Evolutionary conservation across 768 basidiomycete species (phyloP).

Genomic region (Peribolospora kevripleyi): DNA sequence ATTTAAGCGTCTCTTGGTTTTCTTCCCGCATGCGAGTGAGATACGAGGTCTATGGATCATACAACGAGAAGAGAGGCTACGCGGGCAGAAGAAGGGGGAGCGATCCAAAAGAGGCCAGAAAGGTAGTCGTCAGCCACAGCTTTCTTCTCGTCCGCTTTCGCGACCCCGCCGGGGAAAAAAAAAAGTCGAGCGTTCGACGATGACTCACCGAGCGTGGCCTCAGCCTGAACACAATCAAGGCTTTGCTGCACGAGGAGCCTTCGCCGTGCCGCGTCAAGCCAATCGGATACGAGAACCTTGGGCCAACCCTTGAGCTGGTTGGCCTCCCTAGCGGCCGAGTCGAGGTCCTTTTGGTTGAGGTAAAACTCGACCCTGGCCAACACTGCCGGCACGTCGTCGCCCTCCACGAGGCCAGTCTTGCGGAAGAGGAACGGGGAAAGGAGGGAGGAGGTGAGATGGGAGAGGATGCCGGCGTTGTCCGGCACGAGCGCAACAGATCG

Average conservation of each 20-base stretch:
- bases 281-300: slow-evolving; percentile 42
- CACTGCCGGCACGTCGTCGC: slow-evolving; percentile 63
- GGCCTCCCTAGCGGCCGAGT: slow-evolving; percentile 60
- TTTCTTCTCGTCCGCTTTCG: no score
- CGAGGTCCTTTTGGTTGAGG: slow-evolving; percentile 77
- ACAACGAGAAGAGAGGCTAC: no score
- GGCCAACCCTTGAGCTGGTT: slow-evolving; percentile 52
- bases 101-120: no score
- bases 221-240: slow-evolving; percentile 61
- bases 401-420: slow-evolving; percentile 48
- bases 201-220: slow-evolving; percentile 42
- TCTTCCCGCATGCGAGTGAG: no score
- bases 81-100: no score
- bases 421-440: slow-evolving; percentile 56
- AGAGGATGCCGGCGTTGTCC: slow-evolving; percentile 66
- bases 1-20: no score
- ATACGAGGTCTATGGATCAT: no score
- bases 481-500: slow-evolving; percentile 79
- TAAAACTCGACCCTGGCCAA: slow-evolving; percentile 70
- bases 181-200: neutral
- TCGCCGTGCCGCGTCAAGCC: slow-evolving; percentile 68
- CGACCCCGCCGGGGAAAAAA: no score
- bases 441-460: slow-evolving; percentile 57
- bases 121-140: no score
- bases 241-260: slow-evolving; percentile 81